Evolutionary conservation across 2,329 filamentous ascomycete species (phyloP), one percentile per base, ranked within the genome.

Genomic region (Eutypella sp.): DNA sequence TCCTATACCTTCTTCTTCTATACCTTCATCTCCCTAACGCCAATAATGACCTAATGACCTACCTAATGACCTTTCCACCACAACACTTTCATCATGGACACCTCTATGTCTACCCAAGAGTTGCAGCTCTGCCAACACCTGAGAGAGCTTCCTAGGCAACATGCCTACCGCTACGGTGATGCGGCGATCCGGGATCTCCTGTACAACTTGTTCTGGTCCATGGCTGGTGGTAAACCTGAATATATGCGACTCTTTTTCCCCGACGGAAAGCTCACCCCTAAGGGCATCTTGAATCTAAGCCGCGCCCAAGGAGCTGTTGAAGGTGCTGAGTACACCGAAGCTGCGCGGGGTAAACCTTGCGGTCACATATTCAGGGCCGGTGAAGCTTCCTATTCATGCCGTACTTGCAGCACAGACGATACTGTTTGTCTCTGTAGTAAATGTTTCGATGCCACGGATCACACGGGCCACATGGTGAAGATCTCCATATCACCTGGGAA

Each of bases 281-380:
- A 70, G 39, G 75, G 74, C 33, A 70, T 73, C 38, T 85, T 91
- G 78, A 93, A 87, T 66, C 74, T 99, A 33, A 81, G 86, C 50
- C 84, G 89, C 57, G 91, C 91, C 15, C 95, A 99, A 63, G 92
- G 91, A 16, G 89, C 89, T n/a, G 77, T 89, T 47, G 90, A 96
- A 61, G 92, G 93, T 10, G 89, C 92, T 25, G 95, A 99, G 66
- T 99, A 97, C 64, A 93, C 89, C 18, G 87, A 92, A 55, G 86
- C 87, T 6, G 93, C 93, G 13, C 82, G 89, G 55, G 93, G 95
- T 45, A 95, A 95, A 67, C 85, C 90, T 40, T 99, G 93, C 65
- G 95, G 93, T 4, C 95, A 99, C 71, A 97, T 99, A 51, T 96
- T 99, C 76, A 92, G 92, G 68, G 78, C 81, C 13, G 93, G 92